Evolutionary conservation across 371 early-diverging fungal species (phyloP).

Genomic region (Syncephalastrum monosporum): DNA sequence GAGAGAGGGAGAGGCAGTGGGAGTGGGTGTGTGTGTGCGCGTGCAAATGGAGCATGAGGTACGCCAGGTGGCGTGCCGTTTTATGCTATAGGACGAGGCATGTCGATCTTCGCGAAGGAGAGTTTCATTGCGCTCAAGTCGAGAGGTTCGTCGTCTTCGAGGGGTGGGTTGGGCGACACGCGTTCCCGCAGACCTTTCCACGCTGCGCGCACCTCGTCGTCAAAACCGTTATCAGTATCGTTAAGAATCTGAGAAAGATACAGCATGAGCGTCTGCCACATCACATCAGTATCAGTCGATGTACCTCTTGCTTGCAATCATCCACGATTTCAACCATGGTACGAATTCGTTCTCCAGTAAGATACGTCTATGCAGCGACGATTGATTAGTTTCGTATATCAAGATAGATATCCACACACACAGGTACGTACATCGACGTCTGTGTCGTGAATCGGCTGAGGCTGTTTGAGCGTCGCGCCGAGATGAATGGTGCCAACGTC

Average conservation of each 20-base stretch:
- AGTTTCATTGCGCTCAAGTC: too few species aligned
- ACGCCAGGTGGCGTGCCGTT: too few species aligned
- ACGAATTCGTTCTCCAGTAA: constrained; percentile 25
- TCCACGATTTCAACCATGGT: constrained; percentile 31
- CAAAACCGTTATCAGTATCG: constrained; percentile 18
- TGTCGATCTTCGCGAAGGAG: too few species aligned
- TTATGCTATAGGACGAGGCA: too few species aligned
- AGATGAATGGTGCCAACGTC: constrained; percentile 46
- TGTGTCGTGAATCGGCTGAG: constrained; percentile 46
- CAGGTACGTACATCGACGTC: constrained; percentile 31
- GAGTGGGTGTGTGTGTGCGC: too few species aligned
- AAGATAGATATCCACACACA: neutral
- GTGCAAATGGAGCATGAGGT: too few species aligned
- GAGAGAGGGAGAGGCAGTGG: too few species aligned
- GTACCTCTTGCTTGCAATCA: constrained; percentile 38
- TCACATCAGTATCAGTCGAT: neutral
- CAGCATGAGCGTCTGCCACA: neutral
- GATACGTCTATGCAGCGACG: constrained; percentile 18
- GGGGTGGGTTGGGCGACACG: too few species aligned
- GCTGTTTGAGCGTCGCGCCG: constrained; percentile 30
- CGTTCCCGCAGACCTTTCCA: constrained; percentile 14
- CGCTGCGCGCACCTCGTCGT: constrained; percentile 18
- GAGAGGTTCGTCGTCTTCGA: too few species aligned
- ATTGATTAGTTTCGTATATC: neutral
- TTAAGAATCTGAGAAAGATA: constrained; percentile 21